Evolutionary conservation across 2,329 filamentous ascomycete species (phyloP), one percentile per base, ranked within the genome.

Genomic region (Penicillium olsonii): DNA sequence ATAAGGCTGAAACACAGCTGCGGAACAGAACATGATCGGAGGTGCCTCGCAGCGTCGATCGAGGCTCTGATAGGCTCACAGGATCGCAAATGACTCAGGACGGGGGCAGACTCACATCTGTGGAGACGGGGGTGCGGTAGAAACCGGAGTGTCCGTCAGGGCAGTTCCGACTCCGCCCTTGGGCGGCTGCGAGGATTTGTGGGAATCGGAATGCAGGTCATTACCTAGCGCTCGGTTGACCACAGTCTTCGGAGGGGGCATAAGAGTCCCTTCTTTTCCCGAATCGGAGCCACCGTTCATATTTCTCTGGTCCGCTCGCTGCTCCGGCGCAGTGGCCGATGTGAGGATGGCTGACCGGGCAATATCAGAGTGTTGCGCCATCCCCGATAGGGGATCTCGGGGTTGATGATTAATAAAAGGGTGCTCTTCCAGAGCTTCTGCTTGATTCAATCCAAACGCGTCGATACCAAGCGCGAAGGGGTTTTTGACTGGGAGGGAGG

Each of bases 91-190:
- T n/a, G 54, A 53, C 38, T 48, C 39, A 53, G 53, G 55, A 56
- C 52, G 42, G 46, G 40, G 51, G 19, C 54, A 48, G 41, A 75
- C 80, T 72, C 69, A 84, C 81, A 84, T 81, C 65, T 78, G 78
- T 60, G 83, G 83, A 64, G 82, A 85, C 61, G 75, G 78, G 24
- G 84, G 83, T 45, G 81, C 80, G 55, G 84, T 85, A 50, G 83
- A 79, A 63, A 75, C 66, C 52, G 84, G 84, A 53, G 84, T 87
- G 68, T 87, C 84, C 59, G 78, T 83, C 67, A 84, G 64, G 29
- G 82, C 79, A 44, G 64, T 67, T 52, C 80, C 79, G 60, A 80
- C 74, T 61, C 76, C 76, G 64, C 75, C 68, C 64, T 69, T 71
- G 60, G 68, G 64, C 55, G 57, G 55, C 55, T 62, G 67, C 38